Conservation (phyloP, 2,329 filamentous ascomycete genomes). For the Didymella sp. region DNA sequence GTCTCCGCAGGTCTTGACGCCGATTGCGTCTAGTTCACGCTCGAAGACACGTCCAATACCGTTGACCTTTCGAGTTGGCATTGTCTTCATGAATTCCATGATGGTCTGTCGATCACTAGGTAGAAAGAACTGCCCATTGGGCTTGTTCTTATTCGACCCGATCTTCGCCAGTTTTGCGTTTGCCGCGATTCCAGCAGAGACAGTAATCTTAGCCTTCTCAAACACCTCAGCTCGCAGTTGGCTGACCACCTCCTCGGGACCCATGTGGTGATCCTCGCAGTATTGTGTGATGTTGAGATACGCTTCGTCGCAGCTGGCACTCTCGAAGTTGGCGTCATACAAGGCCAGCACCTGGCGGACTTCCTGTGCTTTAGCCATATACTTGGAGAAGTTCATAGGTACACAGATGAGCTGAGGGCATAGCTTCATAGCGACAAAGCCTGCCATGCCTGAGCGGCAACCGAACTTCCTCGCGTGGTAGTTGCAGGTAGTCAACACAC, state of each 20-base stretch:
- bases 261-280: constrained; percentile 71
- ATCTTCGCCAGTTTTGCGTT: constrained; percentile 96
- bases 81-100: constrained; percentile 81
- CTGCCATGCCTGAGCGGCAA: constrained; percentile 92
- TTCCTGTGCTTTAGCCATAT: constrained; percentile 86
- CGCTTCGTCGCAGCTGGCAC: constrained; percentile 93
- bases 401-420: constrained; percentile 85
- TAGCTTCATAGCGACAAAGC: constrained; percentile 92
- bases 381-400: constrained; percentile 88
- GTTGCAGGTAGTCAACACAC: constrained; percentile 77
- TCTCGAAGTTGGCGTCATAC: constrained; percentile 93
- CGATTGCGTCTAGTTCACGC: constrained; percentile 85
- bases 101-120: constrained; percentile 75
- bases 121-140: constrained; percentile 87
- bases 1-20: constrained; percentile 86
- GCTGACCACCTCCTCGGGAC: constrained; percentile 74
- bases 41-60: constrained; percentile 95
- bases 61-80: constrained; percentile 90
- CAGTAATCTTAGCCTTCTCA: constrained; percentile 79
- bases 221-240: constrained; percentile 80
- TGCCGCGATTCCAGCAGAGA: constrained; percentile 92
- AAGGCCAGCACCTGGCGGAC: constrained; percentile 79
- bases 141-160: constrained; percentile 93
- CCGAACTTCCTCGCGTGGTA: constrained; percentile 91
- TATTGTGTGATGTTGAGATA: constrained; percentile 94